These are phyloP conservation scores for Cladosporium sp. DNA, from an alignment of 2,329 filamentous ascomycete genomes.

Conservation along the genomic window DNA sequence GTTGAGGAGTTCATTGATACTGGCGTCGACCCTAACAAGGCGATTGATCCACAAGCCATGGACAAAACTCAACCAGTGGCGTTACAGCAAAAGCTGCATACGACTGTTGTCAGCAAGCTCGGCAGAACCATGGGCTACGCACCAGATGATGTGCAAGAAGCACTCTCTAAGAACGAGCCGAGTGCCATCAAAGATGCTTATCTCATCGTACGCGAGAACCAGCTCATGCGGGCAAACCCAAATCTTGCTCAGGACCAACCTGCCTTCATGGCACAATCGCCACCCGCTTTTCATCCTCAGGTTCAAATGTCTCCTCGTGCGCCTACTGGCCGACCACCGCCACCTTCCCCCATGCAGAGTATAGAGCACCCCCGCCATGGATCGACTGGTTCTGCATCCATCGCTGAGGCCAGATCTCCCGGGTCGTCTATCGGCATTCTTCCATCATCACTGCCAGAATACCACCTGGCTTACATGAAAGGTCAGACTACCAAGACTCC, in stretches of 20 bases:
- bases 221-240: constrained; percentile 89
- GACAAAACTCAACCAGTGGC: constrained; percentile 73
- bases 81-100: constrained; percentile 84
- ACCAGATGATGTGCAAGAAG: constrained; percentile 91
- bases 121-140: constrained; percentile 98
- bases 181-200: constrained; percentile 99
- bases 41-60: constrained; percentile 78
- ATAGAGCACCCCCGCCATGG: constrained; percentile 12
- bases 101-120: constrained; percentile 90
- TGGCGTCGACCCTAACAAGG: constrained; percentile 87
- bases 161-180: constrained; percentile 83
- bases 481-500: constrained; percentile 44
- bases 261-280: constrained; percentile 54
- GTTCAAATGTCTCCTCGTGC: constrained; percentile 32
- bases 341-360: constrained; percentile 12
- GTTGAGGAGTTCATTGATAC: constrained; percentile 91
- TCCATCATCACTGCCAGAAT: constrained; percentile 83
- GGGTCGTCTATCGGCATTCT: constrained; percentile 84
- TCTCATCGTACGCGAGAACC: constrained; percentile 95
- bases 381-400: constrained; percentile 35
- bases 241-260: constrained; percentile 51
- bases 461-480: constrained; percentile 88
- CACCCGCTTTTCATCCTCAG: constrained; percentile 42
- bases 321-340: constrained; percentile 31
- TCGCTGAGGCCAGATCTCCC: constrained; percentile 38